Evolutionary conservation across 371 early-diverging fungal species (phyloP).

Genomic region (Mortierella sp.): DNA sequence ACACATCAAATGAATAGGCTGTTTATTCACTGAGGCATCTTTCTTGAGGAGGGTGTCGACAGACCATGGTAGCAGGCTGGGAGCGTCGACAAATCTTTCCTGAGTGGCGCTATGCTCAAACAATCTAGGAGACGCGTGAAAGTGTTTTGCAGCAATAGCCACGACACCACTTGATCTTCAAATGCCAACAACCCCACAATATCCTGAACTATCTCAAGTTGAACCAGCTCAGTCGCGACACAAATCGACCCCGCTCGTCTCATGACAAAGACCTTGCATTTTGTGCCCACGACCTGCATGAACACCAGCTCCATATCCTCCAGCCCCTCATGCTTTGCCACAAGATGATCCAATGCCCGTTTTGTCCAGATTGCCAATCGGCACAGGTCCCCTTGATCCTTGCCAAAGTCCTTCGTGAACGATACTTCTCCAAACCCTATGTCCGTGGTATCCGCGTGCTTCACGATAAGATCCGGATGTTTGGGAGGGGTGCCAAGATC

Average conservation of each 20-base stretch:
- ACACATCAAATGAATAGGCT: too few relatives aligned
- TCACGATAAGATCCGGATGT: background rate
- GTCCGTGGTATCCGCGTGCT: background rate
- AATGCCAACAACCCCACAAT: background rate
- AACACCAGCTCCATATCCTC: background rate
- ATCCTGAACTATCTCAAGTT: constrained; percentile 2
- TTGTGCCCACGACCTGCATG: background rate
- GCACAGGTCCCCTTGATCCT: constrained; percentile 1
- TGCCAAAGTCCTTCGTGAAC: background rate
- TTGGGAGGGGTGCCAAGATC: background rate
- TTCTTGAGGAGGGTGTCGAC: background rate
- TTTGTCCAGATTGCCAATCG: constrained; percentile 6
- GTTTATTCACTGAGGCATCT: background rate
- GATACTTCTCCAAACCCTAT: background rate
- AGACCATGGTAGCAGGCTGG: background rate
- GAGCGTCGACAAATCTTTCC: background rate
- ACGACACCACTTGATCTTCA: background rate
- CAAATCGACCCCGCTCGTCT: background rate
- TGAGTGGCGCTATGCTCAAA: background rate
- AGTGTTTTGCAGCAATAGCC: background rate
- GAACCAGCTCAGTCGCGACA: background rate
- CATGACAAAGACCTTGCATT: background rate
- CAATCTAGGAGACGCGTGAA: background rate
- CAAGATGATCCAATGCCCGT: background rate
- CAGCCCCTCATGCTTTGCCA: background rate